Conservation (phyloP, 768 basidiomycete species). For the Amanita pallidorosea region DNA sequence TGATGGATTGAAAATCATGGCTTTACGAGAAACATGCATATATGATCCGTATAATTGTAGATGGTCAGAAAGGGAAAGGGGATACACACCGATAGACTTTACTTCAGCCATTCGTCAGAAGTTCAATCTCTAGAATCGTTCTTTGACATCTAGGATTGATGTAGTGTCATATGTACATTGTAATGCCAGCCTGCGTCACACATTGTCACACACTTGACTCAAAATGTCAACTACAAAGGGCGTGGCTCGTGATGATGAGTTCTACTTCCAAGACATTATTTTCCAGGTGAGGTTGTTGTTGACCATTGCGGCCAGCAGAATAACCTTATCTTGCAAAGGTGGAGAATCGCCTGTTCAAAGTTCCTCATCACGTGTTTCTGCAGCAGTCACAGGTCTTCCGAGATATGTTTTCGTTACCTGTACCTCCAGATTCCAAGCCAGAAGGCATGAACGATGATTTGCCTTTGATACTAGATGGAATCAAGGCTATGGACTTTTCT, state of each 20-base stretch:
- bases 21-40: background rate
- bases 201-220: background rate
- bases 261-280: background rate
- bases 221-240: background rate
- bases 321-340: conserved; percentile 16
- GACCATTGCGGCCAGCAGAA: no score
- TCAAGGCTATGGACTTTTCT: conserved; percentile 14
- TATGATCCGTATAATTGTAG: background rate
- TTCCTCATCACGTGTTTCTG: conserved; percentile 24
- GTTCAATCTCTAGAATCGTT: background rate
- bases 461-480: conserved; percentile 17
- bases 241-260: background rate
- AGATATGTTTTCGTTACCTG: conserved; percentile 21
- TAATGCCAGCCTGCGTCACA: no score
- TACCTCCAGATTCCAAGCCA: conserved; percentile 6
- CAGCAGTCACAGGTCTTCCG: conserved; percentile 23
- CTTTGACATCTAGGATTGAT: no score
- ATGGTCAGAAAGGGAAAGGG: background rate
- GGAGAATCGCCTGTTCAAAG: conserved; percentile 26
- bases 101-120: background rate
- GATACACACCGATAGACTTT: background rate
- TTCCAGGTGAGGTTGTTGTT: background rate
- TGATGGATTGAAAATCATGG: conserved; percentile 1
- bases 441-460: conserved; percentile 19
- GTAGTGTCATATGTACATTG: no score